Conservation (phyloP, 1,284 basidiomycete species). For the Cerrena zonata region DNA sequence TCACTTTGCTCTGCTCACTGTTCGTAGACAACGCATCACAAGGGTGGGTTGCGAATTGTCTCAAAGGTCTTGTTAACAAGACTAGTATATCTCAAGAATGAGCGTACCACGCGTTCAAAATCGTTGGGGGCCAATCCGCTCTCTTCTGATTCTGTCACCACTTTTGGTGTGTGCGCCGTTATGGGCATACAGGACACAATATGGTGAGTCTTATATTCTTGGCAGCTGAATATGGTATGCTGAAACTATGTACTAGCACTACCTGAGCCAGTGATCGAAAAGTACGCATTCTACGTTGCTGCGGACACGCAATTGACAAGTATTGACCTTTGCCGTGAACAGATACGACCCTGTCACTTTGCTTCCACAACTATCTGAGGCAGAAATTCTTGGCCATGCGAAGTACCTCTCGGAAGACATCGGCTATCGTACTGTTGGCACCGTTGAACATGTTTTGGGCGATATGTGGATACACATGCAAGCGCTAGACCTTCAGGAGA, state of each 20-base stretch:
- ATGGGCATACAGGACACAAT: slow-evolving; percentile 37
- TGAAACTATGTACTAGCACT: slow-evolving; percentile 28
- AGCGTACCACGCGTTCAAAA: too few species aligned
- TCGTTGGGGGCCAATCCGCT: slow-evolving; percentile 34
- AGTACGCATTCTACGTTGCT: slow-evolving; percentile 25
- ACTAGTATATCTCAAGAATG: too few species aligned
- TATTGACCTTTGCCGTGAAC: neutral
- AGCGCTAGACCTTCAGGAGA: slow-evolving; percentile 51
- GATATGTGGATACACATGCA: slow-evolving; percentile 79
- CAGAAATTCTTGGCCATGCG: slow-evolving; percentile 56
- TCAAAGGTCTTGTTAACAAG: too few species aligned
- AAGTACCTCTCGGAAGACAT: slow-evolving; percentile 75
- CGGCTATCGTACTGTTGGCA: slow-evolving; percentile 90
- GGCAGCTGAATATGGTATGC: neutral
- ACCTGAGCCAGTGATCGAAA: slow-evolving; percentile 34
- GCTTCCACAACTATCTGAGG: slow-evolving; percentile 66
- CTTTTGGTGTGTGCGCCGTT: slow-evolving; percentile 23
- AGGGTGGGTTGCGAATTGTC: too few species aligned
- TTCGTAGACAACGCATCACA: too few species aligned
- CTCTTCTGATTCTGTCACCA: slow-evolving; percentile 30
- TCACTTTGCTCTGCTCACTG: too few species aligned
- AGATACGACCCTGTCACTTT: slow-evolving; percentile 47
- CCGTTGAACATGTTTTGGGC: slow-evolving; percentile 79
- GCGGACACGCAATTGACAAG: too few species aligned
- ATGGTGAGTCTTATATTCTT: slow-evolving; percentile 31